Evolutionary conservation across 2,329 filamentous ascomycete genomes (phyloP).

Genomic region (Alternaria novae-zelandiae): DNA sequence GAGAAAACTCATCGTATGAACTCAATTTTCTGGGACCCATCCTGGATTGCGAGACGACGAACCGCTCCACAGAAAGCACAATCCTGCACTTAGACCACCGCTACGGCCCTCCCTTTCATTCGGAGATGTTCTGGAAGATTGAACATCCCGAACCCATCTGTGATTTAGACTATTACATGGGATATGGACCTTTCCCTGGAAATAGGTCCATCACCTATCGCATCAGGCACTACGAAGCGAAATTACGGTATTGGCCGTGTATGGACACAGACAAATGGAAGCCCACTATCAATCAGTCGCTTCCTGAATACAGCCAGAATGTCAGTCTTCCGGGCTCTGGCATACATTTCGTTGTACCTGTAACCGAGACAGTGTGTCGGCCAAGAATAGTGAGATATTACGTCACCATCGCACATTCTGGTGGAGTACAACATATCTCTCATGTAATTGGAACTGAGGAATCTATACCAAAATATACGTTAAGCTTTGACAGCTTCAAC

Average conservation of each 20-base stretch:
- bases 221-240: neutral
- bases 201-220: neutral
- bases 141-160: neutral
- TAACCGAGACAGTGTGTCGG: neutral
- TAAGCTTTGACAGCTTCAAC: fast-evolving
- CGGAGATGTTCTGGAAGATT: no score
- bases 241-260: neutral
- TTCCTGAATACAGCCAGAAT: no score
- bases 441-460: no score
- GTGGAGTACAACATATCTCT: neutral
- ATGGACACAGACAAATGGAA: neutral
- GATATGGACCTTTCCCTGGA: no score
- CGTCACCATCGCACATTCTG: neutral
- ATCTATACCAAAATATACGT: neutral
- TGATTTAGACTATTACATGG: no score
- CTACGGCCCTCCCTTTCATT: no score
- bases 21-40: neutral
- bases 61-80: neutral
- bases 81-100: neutral
- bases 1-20: neutral
- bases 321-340: neutral
- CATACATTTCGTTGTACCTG: neutral
- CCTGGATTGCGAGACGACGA: neutral
- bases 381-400: neutral
- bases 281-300: no score